phyloP scores from a whole-genome alignment of 1,284 basidiomycete species.

The Phellopilus nigrolimitatus region DNA sequence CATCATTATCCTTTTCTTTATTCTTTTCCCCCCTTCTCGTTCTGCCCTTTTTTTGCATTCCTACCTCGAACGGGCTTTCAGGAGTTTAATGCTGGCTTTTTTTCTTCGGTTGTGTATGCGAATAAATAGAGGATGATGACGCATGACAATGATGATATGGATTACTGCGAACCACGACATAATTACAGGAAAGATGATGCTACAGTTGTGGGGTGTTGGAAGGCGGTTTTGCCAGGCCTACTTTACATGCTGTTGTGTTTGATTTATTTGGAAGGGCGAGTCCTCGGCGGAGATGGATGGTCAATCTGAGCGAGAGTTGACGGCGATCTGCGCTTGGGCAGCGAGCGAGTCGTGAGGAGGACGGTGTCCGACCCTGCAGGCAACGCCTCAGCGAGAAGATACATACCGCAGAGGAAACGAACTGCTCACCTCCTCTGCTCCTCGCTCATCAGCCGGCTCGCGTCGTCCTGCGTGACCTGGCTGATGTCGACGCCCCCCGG shows the following conservation, averaged over 20 bases:
- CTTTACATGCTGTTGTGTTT: too few species aligned
- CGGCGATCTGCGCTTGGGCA: slow-evolving; percentile 16
- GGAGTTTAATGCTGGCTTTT: neutral
- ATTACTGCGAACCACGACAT: too few species aligned
- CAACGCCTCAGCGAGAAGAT: neutral
- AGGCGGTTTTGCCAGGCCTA: too few species aligned
- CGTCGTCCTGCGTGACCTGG: slow-evolving; percentile 2
- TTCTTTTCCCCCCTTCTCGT: neutral
- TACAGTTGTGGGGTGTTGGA: too few species aligned
- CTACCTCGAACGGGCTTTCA: neutral
- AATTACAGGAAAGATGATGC: too few species aligned
- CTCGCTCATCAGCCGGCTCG: slow-evolving; percentile 10
- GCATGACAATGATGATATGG: too few species aligned
- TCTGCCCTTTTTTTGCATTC: neutral
- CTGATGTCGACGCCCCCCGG: slow-evolving; percentile 4
- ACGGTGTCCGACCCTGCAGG: slow-evolving; percentile 13
- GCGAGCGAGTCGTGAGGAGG: slow-evolving; percentile 18
- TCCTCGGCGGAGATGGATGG: too few species aligned
- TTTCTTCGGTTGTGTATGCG: too few species aligned
- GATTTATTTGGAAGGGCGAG: too few species aligned
- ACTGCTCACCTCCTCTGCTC: slow-evolving; percentile 12
- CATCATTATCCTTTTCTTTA: neutral
- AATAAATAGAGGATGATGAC: too few species aligned
- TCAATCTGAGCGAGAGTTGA: slow-evolving; percentile 4
- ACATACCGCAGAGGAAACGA: neutral